Evolutionary conservation across 2,329 filamentous ascomycete species (phyloP).

Genomic region (Fusarium nelsonii): DNA sequence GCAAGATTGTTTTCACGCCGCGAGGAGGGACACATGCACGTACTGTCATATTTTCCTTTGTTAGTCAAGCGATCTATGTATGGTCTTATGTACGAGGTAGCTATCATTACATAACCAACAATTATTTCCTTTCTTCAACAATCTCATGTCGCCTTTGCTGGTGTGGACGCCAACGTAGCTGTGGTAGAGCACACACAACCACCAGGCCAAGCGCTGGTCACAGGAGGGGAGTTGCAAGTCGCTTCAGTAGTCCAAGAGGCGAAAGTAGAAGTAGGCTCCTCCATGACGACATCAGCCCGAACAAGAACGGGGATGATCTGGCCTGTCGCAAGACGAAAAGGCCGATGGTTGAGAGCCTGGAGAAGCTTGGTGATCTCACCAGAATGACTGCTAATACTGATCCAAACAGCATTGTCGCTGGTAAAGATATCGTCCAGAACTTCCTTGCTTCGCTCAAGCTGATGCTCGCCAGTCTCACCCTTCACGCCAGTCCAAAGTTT

Average conservation of each 20-base stretch:
- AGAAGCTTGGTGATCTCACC: slow-evolving; percentile 68
- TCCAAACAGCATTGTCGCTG: slow-evolving; percentile 64
- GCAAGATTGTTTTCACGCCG: slow-evolving; percentile 35
- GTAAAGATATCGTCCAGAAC: slow-evolving; percentile 70
- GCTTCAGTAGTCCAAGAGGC: slow-evolving; percentile 55
- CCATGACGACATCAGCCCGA: slow-evolving; percentile 62
- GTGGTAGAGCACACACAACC: slow-evolving; percentile 58
- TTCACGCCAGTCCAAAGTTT: slow-evolving; percentile 58
- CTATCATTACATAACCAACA: slow-evolving; percentile 18
- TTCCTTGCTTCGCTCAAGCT: slow-evolving; percentile 62
- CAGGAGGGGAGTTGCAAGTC: slow-evolving; percentile 60
- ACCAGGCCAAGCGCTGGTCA: slow-evolving; percentile 56
- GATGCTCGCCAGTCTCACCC: slow-evolving; percentile 60
- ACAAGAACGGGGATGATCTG: slow-evolving; percentile 76
- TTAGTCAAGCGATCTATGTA: slow-evolving; percentile 17
- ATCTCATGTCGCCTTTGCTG: slow-evolving; percentile 31
- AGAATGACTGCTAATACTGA: slow-evolving; percentile 71
- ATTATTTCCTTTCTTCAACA: slow-evolving; percentile 11
- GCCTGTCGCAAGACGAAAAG: slow-evolving; percentile 73
- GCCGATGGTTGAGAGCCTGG: slow-evolving; percentile 69
- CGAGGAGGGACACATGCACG: slow-evolving; percentile 10
- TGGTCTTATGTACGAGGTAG: slow-evolving; percentile 29
- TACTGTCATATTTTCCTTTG: slow-evolving; percentile 25
- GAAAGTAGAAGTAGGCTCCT: slow-evolving; percentile 48
- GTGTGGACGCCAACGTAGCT: slow-evolving; percentile 34